Percentiles rank a stretch among this genome's conserved stretches.
Conservation (phyloP, 768 basidiomycete species). For the Terana coerulea region DNA sequence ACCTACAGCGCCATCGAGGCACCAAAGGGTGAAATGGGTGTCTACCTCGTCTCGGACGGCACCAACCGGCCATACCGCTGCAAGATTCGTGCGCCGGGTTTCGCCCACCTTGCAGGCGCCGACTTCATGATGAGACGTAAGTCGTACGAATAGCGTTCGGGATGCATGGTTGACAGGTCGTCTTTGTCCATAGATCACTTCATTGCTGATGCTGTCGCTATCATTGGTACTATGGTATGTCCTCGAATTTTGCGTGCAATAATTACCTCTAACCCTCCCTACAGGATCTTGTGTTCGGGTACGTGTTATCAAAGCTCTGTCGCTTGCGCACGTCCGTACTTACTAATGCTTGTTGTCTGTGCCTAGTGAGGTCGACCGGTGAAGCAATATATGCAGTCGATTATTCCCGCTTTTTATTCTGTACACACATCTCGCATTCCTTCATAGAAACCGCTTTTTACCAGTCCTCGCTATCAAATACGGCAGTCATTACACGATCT, state of each 20-base stretch:
- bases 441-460: too few relatives aligned
- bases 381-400: conserved; percentile 14
- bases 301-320: conserved; percentile 34
- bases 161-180: conserved; percentile 11
- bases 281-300: conserved; percentile 92
- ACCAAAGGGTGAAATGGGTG: conserved; percentile 98
- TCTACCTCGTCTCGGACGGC: conserved; percentile 98
- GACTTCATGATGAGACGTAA: conserved; percentile 98
- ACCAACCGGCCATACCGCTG: conserved; percentile 95
- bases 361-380: conserved; percentile 44
- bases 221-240: conserved; percentile 95
- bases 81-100: conserved; percentile 95
- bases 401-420: background rate
- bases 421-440: background rate
- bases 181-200: conserved; percentile 48
- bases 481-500: conserved; percentile 48
- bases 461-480: background rate
- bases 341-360: conserved; percentile 10
- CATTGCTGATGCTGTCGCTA: conserved; percentile 92
- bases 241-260: conserved; percentile 4
- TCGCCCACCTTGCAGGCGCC: conserved; percentile 91
- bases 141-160: too few relatives aligned
- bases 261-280: conserved; percentile 4
- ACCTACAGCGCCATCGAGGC: conserved; percentile 98
- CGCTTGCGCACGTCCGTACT: background rate